Conservation (phyloP, 805 yeast species). For the Suhomyces sp. region DNA sequence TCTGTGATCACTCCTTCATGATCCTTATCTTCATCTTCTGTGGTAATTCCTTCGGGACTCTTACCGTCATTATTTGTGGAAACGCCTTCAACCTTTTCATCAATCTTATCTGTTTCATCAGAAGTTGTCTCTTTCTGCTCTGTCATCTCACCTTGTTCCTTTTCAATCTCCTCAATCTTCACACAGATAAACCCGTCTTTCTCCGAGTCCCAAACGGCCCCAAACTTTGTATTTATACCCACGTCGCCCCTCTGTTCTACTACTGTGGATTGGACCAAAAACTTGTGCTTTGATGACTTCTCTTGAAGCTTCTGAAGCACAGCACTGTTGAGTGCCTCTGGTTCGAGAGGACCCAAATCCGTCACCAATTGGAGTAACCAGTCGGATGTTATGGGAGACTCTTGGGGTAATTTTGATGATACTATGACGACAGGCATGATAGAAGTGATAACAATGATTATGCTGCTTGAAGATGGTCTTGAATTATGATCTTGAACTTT, state of each 20-base stretch:
- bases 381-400: constrained; percentile 21
- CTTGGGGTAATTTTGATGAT: constrained; percentile 12
- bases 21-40: no score
- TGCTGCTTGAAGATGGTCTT: no score
- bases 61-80: no score
- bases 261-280: constrained; percentile 46
- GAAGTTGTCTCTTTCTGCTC: no score
- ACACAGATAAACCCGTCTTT: constrained; percentile 54
- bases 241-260: constrained; percentile 24
- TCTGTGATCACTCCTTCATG: no score
- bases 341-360: not conserved
- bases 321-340: not conserved
- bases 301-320: constrained; percentile 31
- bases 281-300: constrained; percentile 57
- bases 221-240: constrained; percentile 38
- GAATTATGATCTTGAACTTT: no score
- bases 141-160: no score
- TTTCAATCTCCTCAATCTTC: constrained; percentile 16
- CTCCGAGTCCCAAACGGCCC: constrained; percentile 56
- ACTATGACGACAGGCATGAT: constrained; percentile 2
- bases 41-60: no score
- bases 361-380: constrained; percentile 14
- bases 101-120: no score
- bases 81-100: no score
- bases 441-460: no score